Evolutionary conservation across 768 basidiomycete species (phyloP), one percentile per base, ranked within the genome.

Genomic region (Ephemerocybe angulata): DNA sequence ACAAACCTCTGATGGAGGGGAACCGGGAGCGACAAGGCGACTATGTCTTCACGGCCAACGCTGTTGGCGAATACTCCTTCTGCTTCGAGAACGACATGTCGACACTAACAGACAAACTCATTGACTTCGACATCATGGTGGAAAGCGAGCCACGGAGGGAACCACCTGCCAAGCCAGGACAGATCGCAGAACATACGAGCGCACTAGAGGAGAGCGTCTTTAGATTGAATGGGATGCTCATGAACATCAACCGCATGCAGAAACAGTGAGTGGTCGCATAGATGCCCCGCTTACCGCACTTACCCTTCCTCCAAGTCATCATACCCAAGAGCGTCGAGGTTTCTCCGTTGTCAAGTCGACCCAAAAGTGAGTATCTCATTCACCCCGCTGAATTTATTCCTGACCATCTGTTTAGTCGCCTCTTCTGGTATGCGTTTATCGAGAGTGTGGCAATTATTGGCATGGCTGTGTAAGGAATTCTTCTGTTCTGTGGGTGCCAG

Each of bases 41-140:
- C 83, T 98, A 88, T 64, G 92, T 99, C 52, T 81, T 98, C 58
- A 98, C 97, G 3, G 97, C 93, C 19, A 96, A 97, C 72, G 82
- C 82, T 19, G 80, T 87, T 68, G 91, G 91, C 62, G 91, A 93
- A 80, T 93, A 93, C 67, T 69, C 95, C 4, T 98, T 99, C 77
- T 98, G 96, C 75, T 97, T 98, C 69, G 90, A 93, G 67, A 99
- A 99, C 69, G 95, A 98, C 76, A 96, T 96, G 80, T 90, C 88
- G 24, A 91, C 92, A 3, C 79, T 97, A 60, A 89, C 91, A 12
- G 92, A 93, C 73, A 98, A 98, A 71, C 82, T 98, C 44, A 82
- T 99, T 63, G 91, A 93, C 72, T 90, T 93, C 67, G 89, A 92
- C 70, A 98, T 99, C 72, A 95, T 98, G 93, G 93, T 93, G 44